phyloP scores from a whole-genome alignment of 1,284 basidiomycete species.

The Marasmius sp. region DNA sequence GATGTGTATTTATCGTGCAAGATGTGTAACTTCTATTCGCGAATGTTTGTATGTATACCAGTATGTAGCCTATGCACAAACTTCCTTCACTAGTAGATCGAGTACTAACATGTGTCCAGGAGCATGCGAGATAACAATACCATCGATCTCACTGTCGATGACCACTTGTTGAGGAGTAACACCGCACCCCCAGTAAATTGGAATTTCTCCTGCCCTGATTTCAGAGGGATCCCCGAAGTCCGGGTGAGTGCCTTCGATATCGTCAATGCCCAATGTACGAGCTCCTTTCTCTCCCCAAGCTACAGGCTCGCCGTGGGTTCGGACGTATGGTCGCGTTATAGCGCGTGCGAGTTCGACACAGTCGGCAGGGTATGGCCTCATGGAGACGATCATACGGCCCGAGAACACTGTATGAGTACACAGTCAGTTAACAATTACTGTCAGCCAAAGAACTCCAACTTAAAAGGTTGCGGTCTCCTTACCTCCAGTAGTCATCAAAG shows the following conservation, averaged over 20 bases:
- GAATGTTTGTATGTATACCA: not conserved
- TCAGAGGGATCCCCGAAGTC: not conserved
- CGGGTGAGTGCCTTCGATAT: not conserved
- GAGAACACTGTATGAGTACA: not conserved
- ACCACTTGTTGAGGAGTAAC: constrained; percentile 1
- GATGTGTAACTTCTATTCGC: not conserved
- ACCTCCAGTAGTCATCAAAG: constrained; percentile 1
- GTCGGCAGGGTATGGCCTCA: not conserved
- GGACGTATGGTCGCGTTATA: not conserved
- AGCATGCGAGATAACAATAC: not conserved
- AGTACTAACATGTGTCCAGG: not conserved
- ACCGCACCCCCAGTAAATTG: not conserved
- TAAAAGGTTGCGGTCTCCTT: not conserved
- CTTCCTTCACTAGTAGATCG: not conserved
- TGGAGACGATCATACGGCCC: constrained; percentile 1
- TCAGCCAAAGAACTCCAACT: no score
- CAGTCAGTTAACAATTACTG: not conserved
- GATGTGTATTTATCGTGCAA: not conserved
- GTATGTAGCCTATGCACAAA: not conserved
- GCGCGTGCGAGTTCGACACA: not conserved
- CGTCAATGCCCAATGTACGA: not conserved
- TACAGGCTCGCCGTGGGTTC: not conserved
- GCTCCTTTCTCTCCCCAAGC: not conserved
- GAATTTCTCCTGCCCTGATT: not conserved
- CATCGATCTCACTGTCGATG: not conserved